Evolutionary conservation across 2,329 filamentous ascomycete species (phyloP), one percentile per base, ranked within the genome.

Genomic region (Fonsecaea nubica): DNA sequence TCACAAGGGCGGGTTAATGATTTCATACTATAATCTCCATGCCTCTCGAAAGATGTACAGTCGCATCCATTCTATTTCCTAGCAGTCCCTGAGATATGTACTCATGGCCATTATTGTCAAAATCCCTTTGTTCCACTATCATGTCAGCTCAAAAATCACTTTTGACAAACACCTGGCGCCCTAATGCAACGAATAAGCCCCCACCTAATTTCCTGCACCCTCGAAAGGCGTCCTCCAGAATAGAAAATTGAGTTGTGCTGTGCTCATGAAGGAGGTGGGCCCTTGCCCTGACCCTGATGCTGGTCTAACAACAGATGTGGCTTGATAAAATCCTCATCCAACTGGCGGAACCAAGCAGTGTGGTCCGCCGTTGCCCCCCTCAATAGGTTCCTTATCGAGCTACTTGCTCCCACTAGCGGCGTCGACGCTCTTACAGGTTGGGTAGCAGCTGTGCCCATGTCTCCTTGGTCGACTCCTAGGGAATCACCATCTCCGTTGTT

Each of bases 261-360:
- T n/a, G 15, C 53, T 62, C 55, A 66, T 18, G 58, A 42, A 45
- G 68, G 65, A 12, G 68, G 65, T 7, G 68, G 70, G 7, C 70
- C 69, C 33, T 69, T 71, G 4, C 63, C 71, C 30, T 71, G 69
- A n/a, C 71, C 71, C 58, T 71, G 66, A 57, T 69, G 65, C 54
- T 90, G 90, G 79, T 97, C 93, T 21, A 98, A 85, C 71, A 98
- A 79, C 63, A 98, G 80, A 76, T 90, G 92, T 18, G 94, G 94
- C 83, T 98, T 98, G 79, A 98, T 93, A 77, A 93, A 97, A 67
- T 93, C 92, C 78, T 99, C 95, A 77, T 99, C 95, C 67, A 99
- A 82, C 79, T 97, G 93, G 72, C 89, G 89, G 78, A 99, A 96
- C 80, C 96, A 87, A 54, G 91, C 92, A 9, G 92, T 91, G 53